Conservation (phyloP, 2,329 filamentous ascomycete genomes). For the Nothophaeocryptopus gaeumannii region DNA sequence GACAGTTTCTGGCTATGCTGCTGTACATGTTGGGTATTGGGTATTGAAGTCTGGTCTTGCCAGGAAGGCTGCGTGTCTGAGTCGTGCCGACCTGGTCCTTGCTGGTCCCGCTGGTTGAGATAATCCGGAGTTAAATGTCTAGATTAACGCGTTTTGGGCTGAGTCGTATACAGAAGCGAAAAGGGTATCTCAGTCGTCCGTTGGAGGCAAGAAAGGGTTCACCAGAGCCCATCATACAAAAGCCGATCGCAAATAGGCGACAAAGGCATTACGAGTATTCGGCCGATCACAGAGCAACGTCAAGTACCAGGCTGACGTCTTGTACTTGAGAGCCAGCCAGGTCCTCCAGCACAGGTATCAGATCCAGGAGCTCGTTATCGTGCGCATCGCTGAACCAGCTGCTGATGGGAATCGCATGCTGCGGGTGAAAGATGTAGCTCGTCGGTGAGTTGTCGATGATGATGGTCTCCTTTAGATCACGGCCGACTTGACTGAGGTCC, state of each 20-base stretch:
- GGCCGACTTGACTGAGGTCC: constrained; percentile 93
- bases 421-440: constrained; percentile 98
- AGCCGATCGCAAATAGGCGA: constrained; percentile 3
- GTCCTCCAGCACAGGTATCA: constrained; percentile 98
- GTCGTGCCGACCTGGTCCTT: constrained; percentile 12
- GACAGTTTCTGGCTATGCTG: constrained; percentile 5
- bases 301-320: constrained; percentile 95
- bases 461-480: constrained; percentile 94
- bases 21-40: constrained; percentile 16
- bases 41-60: constrained; percentile 10
- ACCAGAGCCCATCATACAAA: constrained; percentile 8
- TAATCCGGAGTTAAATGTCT: constrained; percentile 17
- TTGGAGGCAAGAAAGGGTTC: constrained; percentile 12
- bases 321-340: constrained; percentile 82
- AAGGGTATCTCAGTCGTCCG: constrained; percentile 24
- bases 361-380: constrained; percentile 94
- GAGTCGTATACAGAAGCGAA: constrained; percentile 20
- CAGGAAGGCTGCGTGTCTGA: constrained; percentile 10
- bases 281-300: constrained; percentile 64
- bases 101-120: constrained; percentile 3
- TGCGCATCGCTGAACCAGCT: constrained; percentile 99
- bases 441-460: constrained; percentile 99
- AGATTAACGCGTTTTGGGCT: constrained; percentile 12
- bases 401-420: constrained; percentile 97
- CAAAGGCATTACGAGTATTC: constrained; percentile 1